Percentiles rank a stretch among this genome's conserved stretches.
Evolutionary conservation across 2,329 filamentous ascomycete genomes (phyloP).

Genomic region (Paracoccidioides brasiliensis): DNA sequence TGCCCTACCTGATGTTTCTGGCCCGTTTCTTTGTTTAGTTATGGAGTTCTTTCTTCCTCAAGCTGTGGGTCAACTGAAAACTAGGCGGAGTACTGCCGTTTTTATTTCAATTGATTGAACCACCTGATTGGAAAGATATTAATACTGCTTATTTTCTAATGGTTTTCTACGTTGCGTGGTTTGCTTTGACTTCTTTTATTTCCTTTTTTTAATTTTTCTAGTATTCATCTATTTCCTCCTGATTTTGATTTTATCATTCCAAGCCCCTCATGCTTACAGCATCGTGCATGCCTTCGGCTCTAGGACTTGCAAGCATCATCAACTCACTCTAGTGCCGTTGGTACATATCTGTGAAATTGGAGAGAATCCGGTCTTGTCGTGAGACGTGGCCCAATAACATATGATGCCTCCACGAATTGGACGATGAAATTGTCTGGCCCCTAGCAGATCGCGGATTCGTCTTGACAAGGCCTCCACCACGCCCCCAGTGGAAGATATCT

Average conservation of each 20-base stretch:
- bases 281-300: constrained; percentile 15
- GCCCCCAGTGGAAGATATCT: constrained; percentile 8
- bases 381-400: constrained; percentile 33
- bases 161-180: not conserved
- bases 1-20: not conserved
- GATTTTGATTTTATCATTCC: constrained; percentile 6
- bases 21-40: not conserved
- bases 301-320: constrained; percentile 20
- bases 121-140: not conserved
- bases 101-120: not conserved
- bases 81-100: not conserved
- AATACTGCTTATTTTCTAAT: not conserved
- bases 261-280: constrained; percentile 20
- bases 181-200: not conserved
- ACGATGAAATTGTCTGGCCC: constrained; percentile 21
- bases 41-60: not conserved
- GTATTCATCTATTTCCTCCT: not conserved
- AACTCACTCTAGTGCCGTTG: constrained; percentile 5
- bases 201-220: not conserved
- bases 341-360: constrained; percentile 15
- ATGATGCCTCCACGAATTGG: constrained; percentile 20
- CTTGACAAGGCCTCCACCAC: constrained; percentile 17
- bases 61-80: not conserved
- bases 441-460: constrained; percentile 19
- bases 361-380: constrained; percentile 18